These are phyloP conservation scores for Corrigiola litoralis DNA, from an alignment of 179 eudicot genomes.

Conservation along the genomic window DNA sequence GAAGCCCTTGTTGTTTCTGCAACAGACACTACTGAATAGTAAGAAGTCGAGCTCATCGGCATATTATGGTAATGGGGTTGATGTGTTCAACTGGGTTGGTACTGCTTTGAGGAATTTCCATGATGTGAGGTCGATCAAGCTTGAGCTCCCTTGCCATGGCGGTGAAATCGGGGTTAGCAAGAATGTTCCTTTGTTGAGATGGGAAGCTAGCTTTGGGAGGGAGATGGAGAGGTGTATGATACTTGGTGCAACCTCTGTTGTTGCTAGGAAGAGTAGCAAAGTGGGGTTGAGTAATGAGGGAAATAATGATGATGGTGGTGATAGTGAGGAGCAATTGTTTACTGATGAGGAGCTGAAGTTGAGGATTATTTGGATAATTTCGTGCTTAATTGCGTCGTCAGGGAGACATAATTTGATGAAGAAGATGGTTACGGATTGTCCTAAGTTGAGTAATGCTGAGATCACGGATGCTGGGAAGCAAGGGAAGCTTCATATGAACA, in stretches of 20 bases:
- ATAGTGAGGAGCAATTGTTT: conserved; percentile 2
- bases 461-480: conserved; percentile 49
- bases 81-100: conserved; percentile 29
- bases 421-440: conserved; percentile 27
- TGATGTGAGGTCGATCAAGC: conserved; percentile 29
- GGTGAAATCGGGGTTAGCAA: conserved; percentile 29
- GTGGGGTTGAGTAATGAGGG: neutral
- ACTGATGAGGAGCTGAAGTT: conserved; percentile 45
- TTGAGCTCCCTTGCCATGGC: conserved; percentile 48
- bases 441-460: conserved; percentile 24
- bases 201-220: conserved; percentile 68
- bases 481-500: conserved; percentile 52
- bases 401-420: conserved; percentile 58
- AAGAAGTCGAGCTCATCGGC: conserved; percentile 12
- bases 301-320: neutral
- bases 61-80: conserved; percentile 7
- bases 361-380: conserved; percentile 66
- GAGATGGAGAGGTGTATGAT: conserved; percentile 51
- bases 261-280: neutral
- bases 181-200: conserved; percentile 37
- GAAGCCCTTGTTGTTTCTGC: conserved; percentile 28
- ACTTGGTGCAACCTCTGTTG: conserved; percentile 39
- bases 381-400: conserved; percentile 62
- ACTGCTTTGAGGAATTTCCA: conserved; percentile 36
- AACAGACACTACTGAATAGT: conserved; percentile 1